Base-by-base conservation (phyloP, 2,329 filamentous ascomycete species). In the Tolypocladium inflatum region DNA sequence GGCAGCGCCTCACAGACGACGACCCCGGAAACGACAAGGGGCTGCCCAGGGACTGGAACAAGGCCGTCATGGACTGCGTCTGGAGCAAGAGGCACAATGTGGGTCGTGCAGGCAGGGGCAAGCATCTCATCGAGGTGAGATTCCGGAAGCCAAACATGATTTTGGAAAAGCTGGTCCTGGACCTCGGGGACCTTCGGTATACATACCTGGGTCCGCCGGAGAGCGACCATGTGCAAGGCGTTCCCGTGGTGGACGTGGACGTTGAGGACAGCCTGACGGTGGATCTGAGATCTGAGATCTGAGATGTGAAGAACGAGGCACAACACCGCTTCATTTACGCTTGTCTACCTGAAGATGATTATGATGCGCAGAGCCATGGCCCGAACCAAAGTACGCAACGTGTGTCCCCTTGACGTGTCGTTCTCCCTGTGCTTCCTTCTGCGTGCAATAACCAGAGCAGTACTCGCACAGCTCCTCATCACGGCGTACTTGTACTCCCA, bases 21-120 rank as follows among this genome's bases (percentile, higher is more conserved):
- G 63, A 65, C 42, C 38, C 56, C 3, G 57, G 57, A 8, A 60
- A 64, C 33, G 64, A 63, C 19, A 68, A 71, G 59, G 76, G 72
- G 59, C 73, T 66, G 60, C 80, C 81, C 2, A 73, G 73, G 0
- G 74, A 74, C 8, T 84, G 80, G 80, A 67, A 72, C 8, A 64
- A 65, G 11, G 78, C 77, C 0, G 80, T 82, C 1, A 76, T 77
- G 17, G 75, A 81, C 55, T 67, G 74, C 35, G 77, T 77, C 9
- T 83, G 80, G 80, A 71, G 68, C 6, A 77, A 74, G 55, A 74
- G 70, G 19, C 69, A 72, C 23, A 62, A 64, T 9, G 21, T 73
- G 9, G 64, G 66, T 2, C 58, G 57, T 4, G 58, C 67, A 1
- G 39, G 45, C 0, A 54, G 59, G 19, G 73, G 73, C 0, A 51